Conservation (phyloP, 2,329 filamentous ascomycete genomes). For the Fusarium citri region DNA sequence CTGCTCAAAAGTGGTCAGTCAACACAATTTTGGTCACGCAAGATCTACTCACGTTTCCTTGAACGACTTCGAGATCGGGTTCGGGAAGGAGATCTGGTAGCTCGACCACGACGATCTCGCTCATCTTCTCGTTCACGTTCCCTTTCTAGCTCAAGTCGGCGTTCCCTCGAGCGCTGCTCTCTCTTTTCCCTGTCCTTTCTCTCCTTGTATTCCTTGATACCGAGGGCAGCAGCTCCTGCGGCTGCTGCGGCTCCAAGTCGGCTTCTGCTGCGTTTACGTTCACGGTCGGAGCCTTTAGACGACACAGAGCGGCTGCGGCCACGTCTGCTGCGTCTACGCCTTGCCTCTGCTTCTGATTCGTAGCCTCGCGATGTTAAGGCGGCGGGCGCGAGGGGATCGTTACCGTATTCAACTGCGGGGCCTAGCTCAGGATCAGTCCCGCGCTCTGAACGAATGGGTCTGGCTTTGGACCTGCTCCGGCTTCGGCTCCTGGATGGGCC, state of each 20-base stretch:
- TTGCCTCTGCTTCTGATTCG: slow-evolving; percentile 62
- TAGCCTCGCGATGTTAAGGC: slow-evolving; percentile 54
- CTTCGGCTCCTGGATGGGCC: slow-evolving; percentile 53
- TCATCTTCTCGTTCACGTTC: slow-evolving; percentile 39
- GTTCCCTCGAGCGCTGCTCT: slow-evolving; percentile 52
- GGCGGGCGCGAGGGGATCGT: slow-evolving; percentile 63
- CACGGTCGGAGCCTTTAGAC: slow-evolving; percentile 50
- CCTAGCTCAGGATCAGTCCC: slow-evolving; percentile 74
- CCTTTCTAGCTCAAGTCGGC: slow-evolving; percentile 40
- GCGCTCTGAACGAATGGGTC: slow-evolving; percentile 62
- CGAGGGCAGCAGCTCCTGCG: slow-evolving; percentile 71
- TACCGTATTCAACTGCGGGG: slow-evolving; percentile 73
- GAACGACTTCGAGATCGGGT: slow-evolving; percentile 43
- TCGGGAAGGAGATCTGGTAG: slow-evolving; percentile 41
- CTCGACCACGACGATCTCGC: slow-evolving; percentile 45
- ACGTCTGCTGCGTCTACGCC: slow-evolving; percentile 54
- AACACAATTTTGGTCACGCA: slow-evolving; percentile 6
- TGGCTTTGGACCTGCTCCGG: slow-evolving; percentile 64
- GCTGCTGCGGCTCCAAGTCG: slow-evolving; percentile 66
- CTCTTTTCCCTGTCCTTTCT: slow-evolving; percentile 51
- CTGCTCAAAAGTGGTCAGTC: slow-evolving; percentile 32
- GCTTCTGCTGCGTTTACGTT: slow-evolving; percentile 65
- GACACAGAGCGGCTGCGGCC: slow-evolving; percentile 50
- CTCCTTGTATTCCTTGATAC: slow-evolving; percentile 70
- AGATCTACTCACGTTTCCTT: slow-evolving; percentile 45